These are phyloP conservation scores for Wickerhamiella azyma DNA, from an alignment of 805 yeast genomes.

Conservation along the genomic window DNA sequence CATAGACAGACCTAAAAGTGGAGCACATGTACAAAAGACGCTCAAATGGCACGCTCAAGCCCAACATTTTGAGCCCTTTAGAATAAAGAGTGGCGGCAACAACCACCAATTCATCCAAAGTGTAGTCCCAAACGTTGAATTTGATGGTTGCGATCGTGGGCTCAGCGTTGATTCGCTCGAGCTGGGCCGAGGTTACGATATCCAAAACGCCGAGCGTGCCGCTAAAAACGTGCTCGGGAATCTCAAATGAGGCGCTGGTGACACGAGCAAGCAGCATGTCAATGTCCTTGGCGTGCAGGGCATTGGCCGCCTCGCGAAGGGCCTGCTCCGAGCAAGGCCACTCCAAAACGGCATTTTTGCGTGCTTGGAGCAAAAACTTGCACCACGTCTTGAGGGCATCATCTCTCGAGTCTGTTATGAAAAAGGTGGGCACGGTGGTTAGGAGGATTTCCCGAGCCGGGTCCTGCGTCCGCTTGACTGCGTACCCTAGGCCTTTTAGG, in stretches of 20 bases:
- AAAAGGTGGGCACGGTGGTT: background rate
- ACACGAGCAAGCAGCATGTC: background rate
- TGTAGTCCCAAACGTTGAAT: background rate
- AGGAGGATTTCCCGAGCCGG: background rate
- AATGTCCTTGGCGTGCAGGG: background rate
- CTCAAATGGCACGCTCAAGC: background rate
- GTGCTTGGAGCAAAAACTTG: background rate
- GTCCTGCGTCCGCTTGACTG: background rate
- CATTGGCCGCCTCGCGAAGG: background rate
- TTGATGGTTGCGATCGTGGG: background rate
- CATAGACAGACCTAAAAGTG: constrained; percentile 61
- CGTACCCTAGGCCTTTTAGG: background rate
- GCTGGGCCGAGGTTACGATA: background rate
- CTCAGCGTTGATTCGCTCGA: background rate
- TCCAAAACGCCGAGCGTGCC: background rate
- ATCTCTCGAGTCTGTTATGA: background rate
- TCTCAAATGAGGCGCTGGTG: background rate
- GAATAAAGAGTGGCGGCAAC: background rate
- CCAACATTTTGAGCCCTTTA: background rate
- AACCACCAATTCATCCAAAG: background rate
- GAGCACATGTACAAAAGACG: background rate
- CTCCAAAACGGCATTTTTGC: background rate
- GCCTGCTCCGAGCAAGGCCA: background rate
- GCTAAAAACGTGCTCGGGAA: background rate
- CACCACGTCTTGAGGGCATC: background rate